Evolutionary conservation across 495 filamentous ascomycete species (phyloP), one percentile per base, ranked within the genome.

Genomic region (Aspergillus wentii): DNA sequence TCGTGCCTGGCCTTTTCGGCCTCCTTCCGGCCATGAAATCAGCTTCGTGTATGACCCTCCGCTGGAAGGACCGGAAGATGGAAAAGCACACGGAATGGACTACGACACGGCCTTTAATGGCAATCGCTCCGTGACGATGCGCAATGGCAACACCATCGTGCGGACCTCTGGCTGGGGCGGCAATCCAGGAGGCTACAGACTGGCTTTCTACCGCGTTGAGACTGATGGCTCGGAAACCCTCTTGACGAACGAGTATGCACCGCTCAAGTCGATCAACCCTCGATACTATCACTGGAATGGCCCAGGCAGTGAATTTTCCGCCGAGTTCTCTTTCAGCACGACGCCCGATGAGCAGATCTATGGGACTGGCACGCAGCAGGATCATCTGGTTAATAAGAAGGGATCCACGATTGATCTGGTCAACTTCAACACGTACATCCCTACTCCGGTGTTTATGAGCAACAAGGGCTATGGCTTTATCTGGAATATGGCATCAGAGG

Each of bases 221-320:
- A 5, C 5, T 9, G 37, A 59, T 32, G 55, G 52, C 20, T 40
- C 48, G 5, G 55, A 59, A 25, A 49, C 55, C 1, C 27, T 59
- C 4, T 44, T 59, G 19, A 55, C 52, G 8, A 55, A 55, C 26
- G 55, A 59, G 35, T 59, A 59, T 43, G 51, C 55, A n/a, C 55
- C 55, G 16, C 43, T 56, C 25, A 59, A 59, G 20, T 59, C 55
- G 0, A 41, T 51, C 26, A 59, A 59, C 20, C 55, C 55, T 2
- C 38, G 55, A 9, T 55, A 50, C 30, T 59, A 59, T 27, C 49
- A 41, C 0, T 59, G 52, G 51, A 44, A 25, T 1, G 51, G 51
- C n/a, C 45, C 45, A 0, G 54, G 54, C 2, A 47, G 48, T 11
- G 54, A 58, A 18, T 58, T 58, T 25, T 17, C 31, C 10, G 51